phyloP scores from a whole-genome alignment of 1,284 basidiomycete genomes.

The Microstroma glucosiphilum region DNA sequence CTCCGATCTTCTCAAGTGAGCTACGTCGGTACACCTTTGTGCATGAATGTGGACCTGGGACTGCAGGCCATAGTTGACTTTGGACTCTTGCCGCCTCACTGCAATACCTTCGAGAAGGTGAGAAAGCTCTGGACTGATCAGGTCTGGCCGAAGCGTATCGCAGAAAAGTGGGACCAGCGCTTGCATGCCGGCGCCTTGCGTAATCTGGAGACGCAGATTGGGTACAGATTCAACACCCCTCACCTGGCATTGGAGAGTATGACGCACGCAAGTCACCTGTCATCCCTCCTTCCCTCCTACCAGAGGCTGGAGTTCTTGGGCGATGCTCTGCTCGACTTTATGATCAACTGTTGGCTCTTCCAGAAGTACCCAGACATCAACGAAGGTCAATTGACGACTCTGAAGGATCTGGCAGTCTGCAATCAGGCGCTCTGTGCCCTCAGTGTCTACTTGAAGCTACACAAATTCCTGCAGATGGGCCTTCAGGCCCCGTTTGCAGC shows the following conservation, averaged over 20 bases:
- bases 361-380: conserved; percentile 9
- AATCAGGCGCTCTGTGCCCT: conserved; percentile 22
- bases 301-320: conserved; percentile 40
- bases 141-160: not conserved
- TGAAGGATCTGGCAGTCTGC: conserved; percentile 20
- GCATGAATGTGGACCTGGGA: not conserved
- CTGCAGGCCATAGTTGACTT: not conserved
- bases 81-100: not conserved
- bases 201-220: conserved; percentile 20
- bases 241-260: conserved; percentile 35
- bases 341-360: conserved; percentile 18
- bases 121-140: not conserved
- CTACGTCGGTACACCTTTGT: not conserved
- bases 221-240: conserved; percentile 25
- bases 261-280: conserved; percentile 28
- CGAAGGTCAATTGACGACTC: conserved; percentile 24
- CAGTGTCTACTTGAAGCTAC: conserved; percentile 15
- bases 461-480: conserved; percentile 19
- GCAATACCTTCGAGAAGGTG: not conserved
- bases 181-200: conserved; percentile 10
- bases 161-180: conserved; percentile 17
- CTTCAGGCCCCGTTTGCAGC: not conserved
- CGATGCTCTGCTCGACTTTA: conserved; percentile 32
- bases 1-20: too few relatives aligned
- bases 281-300: conserved; percentile 23